Percentiles rank a stretch among this genome's conserved stretches.
Evolutionary conservation across 2,329 filamentous ascomycete species (phyloP).

Genomic region (Calonectria fujianensis): DNA sequence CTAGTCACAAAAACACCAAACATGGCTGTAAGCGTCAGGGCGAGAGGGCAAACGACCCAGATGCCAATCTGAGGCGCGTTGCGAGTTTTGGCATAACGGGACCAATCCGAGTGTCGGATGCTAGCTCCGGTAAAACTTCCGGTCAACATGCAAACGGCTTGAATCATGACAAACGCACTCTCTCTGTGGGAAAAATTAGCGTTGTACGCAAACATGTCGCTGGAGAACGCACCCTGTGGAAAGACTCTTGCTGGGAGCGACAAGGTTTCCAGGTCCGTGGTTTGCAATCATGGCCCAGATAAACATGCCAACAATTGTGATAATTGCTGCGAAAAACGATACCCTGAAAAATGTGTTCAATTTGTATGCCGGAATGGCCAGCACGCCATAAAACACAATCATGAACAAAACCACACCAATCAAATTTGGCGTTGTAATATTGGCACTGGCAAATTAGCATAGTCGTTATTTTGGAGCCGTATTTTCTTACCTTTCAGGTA

Average conservation of each 20-base stretch:
- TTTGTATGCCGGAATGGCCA: slow-evolving; percentile 13
- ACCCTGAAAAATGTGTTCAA: slow-evolving; percentile 13
- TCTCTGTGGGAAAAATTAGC: not conserved
- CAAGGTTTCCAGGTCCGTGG: slow-evolving; percentile 15
- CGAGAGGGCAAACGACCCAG: slow-evolving; percentile 12
- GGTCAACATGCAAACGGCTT: slow-evolving; percentile 9
- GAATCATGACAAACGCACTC: slow-evolving; percentile 20
- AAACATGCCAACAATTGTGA: slow-evolving; percentile 15
- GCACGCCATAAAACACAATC: slow-evolving; percentile 19
- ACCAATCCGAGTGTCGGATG: slow-evolving; percentile 16
- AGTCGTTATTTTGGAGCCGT: too few relatives aligned
- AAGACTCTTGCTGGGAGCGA: slow-evolving; percentile 12
- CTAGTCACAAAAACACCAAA: slow-evolving; percentile 14
- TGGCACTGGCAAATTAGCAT: not conserved
- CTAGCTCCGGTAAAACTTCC: slow-evolving; percentile 19
- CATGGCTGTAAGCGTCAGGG: slow-evolving; percentile 13
- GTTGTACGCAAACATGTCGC: not conserved
- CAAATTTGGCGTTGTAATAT: slow-evolving; percentile 2
- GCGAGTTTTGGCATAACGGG: slow-evolving; percentile 14
- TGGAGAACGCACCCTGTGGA: slow-evolving; percentile 1
- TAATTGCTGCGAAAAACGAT: slow-evolving; percentile 12
- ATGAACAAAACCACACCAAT: slow-evolving; percentile 10
- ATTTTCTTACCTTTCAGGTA: not conserved
- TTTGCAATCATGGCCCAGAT: slow-evolving; percentile 24
- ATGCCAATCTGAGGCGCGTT: slow-evolving; percentile 17